A percentile compares a stretch with the other conserved stretches of the same genome.
These are phyloP conservation scores for Madurella fahalii DNA, from an alignment of 2,329 filamentous ascomycete species.

Conservation along the genomic window DNA sequence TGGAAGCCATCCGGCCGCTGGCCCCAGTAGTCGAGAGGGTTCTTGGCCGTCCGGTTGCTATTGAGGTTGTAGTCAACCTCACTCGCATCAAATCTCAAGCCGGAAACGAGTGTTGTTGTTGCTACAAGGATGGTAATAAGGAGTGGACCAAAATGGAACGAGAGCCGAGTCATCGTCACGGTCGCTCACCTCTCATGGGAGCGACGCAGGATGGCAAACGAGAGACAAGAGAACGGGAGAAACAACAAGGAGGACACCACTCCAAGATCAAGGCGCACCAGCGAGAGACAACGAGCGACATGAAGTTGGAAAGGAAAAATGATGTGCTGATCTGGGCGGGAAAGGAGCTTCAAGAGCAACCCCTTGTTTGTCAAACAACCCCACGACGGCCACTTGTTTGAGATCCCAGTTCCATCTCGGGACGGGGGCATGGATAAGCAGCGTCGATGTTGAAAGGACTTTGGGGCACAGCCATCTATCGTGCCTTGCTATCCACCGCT, in stretches of 20 bases:
- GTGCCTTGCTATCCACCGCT: no score
- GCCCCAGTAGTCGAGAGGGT: slow-evolving; percentile 56
- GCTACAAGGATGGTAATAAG: slow-evolving; percentile 26
- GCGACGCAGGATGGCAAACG: slow-evolving; percentile 21
- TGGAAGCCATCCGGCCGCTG: slow-evolving; percentile 43
- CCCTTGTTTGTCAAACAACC: no score
- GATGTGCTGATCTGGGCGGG: no score
- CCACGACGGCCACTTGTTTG: no score
- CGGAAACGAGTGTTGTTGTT: slow-evolving; percentile 28
- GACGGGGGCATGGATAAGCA: no score
- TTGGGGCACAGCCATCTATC: no score
- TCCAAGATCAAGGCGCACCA: slow-evolving; percentile 19
- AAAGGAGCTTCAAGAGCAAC: no score
- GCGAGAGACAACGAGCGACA: slow-evolving; percentile 21
- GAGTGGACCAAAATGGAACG: slow-evolving; percentile 21
- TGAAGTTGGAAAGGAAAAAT: slow-evolving; percentile 20
- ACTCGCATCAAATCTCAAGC: slow-evolving; percentile 28
- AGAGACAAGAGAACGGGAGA: slow-evolving; percentile 21
- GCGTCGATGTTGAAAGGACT: no score
- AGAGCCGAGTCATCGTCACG: slow-evolving; percentile 29
- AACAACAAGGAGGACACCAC: slow-evolving; percentile 18
- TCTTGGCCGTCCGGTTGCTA: slow-evolving; percentile 50
- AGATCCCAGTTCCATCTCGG: no score
- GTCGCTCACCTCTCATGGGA: slow-evolving; percentile 28
- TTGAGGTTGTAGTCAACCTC: slow-evolving; percentile 56